phyloP scores from a whole-genome alignment of 1,139 yeast genomes.

The Barnettozyma hawaiiensis region DNA sequence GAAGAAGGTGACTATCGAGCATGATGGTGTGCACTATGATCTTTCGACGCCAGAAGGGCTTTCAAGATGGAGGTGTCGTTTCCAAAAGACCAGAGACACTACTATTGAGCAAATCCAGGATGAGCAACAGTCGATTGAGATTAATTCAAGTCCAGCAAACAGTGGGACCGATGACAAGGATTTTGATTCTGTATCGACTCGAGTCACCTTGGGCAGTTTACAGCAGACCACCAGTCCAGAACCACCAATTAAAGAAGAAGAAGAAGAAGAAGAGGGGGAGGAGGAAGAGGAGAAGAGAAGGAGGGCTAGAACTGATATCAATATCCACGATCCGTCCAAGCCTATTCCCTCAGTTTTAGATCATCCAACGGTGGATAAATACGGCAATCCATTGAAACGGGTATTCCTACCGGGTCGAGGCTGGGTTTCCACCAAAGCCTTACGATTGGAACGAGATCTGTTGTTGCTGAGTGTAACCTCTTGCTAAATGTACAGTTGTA shows the following conservation, averaged over 20 bases:
- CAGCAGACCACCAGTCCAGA: background rate
- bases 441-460: constrained; percentile 30
- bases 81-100: background rate
- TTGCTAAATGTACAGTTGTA: background rate
- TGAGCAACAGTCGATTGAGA: background rate
- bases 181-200: background rate
- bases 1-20: background rate
- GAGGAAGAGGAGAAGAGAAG: background rate
- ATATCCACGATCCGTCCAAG: constrained; percentile 19
- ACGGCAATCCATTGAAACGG: constrained; percentile 38
- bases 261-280: background rate
- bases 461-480: constrained; percentile 8
- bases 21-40: background rate
- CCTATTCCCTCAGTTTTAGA: constrained; percentile 25
- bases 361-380: constrained; percentile 27
- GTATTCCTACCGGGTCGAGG: constrained; percentile 49
- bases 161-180: background rate
- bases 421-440: constrained; percentile 40
- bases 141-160: too few species aligned
- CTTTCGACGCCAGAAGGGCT: constrained; percentile 2
- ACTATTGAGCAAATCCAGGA: background rate
- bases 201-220: background rate
- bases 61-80: constrained; percentile 1
- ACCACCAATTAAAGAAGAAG: background rate
- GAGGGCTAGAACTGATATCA: constrained; percentile 22